phyloP scores from a whole-genome alignment of 371 early-diverging fungal species.

The Mortierella sp. region DNA sequence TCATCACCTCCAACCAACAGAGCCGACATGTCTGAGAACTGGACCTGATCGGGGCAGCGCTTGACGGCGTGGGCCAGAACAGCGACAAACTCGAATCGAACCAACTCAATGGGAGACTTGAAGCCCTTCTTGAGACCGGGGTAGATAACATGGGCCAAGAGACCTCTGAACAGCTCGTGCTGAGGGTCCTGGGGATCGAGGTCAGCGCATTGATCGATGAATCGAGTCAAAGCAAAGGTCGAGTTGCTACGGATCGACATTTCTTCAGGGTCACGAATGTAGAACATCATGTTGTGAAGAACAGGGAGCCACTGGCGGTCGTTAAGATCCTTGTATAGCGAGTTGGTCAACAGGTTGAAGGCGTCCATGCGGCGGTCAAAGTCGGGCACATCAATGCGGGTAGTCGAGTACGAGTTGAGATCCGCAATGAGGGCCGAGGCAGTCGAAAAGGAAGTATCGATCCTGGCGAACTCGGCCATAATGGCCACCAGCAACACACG shows the following conservation, averaged over 20 bases:
- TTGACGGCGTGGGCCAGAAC: slow-evolving; percentile 77
- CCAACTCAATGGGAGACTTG: slow-evolving; percentile 68
- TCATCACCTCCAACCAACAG: slow-evolving; percentile 79
- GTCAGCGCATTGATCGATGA: slow-evolving; percentile 68
- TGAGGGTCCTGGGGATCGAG: slow-evolving; percentile 59
- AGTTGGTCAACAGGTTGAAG: slow-evolving; percentile 78
- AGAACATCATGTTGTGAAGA: slow-evolving; percentile 87
- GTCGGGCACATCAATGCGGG: slow-evolving; percentile 91
- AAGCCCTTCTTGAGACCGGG: slow-evolving; percentile 86
- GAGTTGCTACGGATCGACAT: slow-evolving; percentile 91
- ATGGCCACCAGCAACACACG: slow-evolving; percentile 73
- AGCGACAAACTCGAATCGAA: slow-evolving; percentile 80
- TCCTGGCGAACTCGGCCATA: slow-evolving; percentile 73
- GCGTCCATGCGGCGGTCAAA: slow-evolving; percentile 88
- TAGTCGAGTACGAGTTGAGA: slow-evolving; percentile 83
- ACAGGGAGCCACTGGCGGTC: slow-evolving; percentile 91
- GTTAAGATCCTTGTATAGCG: slow-evolving; percentile 70
- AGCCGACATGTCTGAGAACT: slow-evolving; percentile 77
- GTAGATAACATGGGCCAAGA: slow-evolving; percentile 76
- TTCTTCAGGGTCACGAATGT: slow-evolving; percentile 88
- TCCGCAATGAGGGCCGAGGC: slow-evolving; percentile 75
- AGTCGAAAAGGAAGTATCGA: slow-evolving; percentile 68
- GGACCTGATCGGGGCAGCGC: slow-evolving; percentile 68
- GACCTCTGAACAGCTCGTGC: slow-evolving; percentile 59
- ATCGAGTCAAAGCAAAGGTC: slow-evolving; percentile 77